Evolutionary conservation across 495 filamentous ascomycete genomes (phyloP).

Genomic region (Penicillium tannophilum): DNA sequence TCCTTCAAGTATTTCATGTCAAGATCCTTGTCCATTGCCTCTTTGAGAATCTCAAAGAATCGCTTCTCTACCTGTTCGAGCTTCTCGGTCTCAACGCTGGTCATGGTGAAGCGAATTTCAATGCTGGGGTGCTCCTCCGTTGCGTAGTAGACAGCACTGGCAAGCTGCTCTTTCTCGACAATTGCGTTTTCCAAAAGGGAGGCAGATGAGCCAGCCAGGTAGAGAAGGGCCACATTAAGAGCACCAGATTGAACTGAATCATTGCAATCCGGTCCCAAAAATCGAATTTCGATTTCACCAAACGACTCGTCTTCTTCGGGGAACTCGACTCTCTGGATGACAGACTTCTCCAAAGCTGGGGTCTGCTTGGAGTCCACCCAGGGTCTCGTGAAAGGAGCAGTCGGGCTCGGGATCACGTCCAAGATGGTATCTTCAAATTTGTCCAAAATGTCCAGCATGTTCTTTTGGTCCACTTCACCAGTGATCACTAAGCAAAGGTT

Average conservation of each 20-base stretch:
- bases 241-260: slow-evolving; percentile 64
- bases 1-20: slow-evolving; percentile 89
- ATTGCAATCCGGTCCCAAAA: slow-evolving; percentile 79
- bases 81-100: slow-evolving; percentile 83
- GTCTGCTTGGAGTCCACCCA: slow-evolving; percentile 87
- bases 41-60: slow-evolving; percentile 79
- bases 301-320: slow-evolving; percentile 95
- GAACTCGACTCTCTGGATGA: slow-evolving; percentile 80
- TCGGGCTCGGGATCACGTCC: slow-evolving; percentile 71
- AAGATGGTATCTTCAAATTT: slow-evolving; percentile 86
- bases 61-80: slow-evolving; percentile 80
- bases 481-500: slow-evolving; percentile 90
- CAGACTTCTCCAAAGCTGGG: slow-evolving; percentile 66
- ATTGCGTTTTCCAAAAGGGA: slow-evolving; percentile 88
- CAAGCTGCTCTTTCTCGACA: slow-evolving; percentile 91
- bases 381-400: slow-evolving; percentile 79
- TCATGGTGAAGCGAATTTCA: slow-evolving; percentile 79
- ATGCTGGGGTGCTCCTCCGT: slow-evolving; percentile 77
- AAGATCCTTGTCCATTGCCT: slow-evolving; percentile 74
- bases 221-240: slow-evolving; percentile 74
- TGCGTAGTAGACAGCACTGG: slow-evolving; percentile 76
- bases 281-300: slow-evolving; percentile 80
- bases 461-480: slow-evolving; percentile 81
- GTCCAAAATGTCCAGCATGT: slow-evolving; percentile 80
- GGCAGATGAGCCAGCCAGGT: slow-evolving; percentile 89